A percentile compares a stretch with the other conserved stretches of the same genome.
phyloP scores from a whole-genome alignment of 164 flowering plant genomes.

The Chloranthus sessilifolius region DNA sequence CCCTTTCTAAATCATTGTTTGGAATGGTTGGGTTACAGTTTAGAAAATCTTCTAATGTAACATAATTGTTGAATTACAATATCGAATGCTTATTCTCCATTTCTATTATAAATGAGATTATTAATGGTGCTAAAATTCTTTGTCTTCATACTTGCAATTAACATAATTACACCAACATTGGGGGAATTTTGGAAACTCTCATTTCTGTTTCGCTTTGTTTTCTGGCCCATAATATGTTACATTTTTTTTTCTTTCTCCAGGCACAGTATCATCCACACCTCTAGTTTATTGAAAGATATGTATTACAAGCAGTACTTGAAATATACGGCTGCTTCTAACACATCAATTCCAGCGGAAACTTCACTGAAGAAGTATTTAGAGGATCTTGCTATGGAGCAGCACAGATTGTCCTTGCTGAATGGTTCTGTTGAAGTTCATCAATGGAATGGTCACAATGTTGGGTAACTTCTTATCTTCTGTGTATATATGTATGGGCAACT shows the following conservation, averaged over 20 bases:
- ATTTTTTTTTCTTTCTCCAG: constrained; percentile 20
- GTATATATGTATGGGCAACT: too few relatives aligned
- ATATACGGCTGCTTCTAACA: constrained; percentile 2
- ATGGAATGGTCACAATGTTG: constrained; percentile 63
- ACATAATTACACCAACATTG: too few relatives aligned
- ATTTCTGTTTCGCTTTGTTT: background rate
- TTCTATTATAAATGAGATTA: too few relatives aligned
- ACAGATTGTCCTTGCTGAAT: constrained; percentile 34
- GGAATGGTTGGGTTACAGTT: too few relatives aligned
- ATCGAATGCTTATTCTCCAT: too few relatives aligned
- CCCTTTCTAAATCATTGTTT: too few relatives aligned
- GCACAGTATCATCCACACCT: constrained; percentile 33
- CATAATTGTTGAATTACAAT: too few relatives aligned
- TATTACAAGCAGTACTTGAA: constrained; percentile 29
- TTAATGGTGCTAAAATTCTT: too few relatives aligned
- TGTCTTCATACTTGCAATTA: too few relatives aligned
- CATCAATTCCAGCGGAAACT: constrained; percentile 14
- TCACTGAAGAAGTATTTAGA: constrained; percentile 27
- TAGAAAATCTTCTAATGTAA: too few relatives aligned
- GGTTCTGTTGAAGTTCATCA: constrained; percentile 46
- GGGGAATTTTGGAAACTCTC: too few relatives aligned
- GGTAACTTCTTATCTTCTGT: constrained; percentile 29
- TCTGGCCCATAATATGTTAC: background rate
- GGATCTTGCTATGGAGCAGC: constrained; percentile 56
- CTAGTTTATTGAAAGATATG: constrained; percentile 34